phyloP scores from a whole-genome alignment of 2,329 filamentous ascomycete genomes.

The Phialophora verrucosa region DNA sequence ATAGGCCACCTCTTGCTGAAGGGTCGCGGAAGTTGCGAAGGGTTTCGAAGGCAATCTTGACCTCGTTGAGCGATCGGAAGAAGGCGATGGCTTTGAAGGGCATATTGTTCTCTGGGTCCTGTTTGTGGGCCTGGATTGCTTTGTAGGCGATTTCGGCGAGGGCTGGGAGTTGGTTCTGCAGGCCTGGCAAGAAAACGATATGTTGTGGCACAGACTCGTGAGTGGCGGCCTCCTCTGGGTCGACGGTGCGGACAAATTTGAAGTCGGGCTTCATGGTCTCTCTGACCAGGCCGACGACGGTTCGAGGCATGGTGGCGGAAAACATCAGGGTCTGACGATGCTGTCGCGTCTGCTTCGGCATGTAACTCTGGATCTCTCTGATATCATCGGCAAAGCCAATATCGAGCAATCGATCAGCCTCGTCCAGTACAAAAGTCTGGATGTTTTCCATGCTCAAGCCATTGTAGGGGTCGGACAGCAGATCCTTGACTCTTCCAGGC shows the following conservation, averaged over 20 bases:
- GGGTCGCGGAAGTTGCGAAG: conserved; percentile 61
- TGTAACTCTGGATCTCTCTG: conserved; percentile 56
- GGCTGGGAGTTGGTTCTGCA: conserved; percentile 77
- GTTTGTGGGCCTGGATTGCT: conserved; percentile 47
- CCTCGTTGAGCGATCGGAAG: conserved; percentile 79
- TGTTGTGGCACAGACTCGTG: conserved; percentile 83
- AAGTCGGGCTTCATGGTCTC: conserved; percentile 80
- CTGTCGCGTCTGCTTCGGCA: conserved; percentile 58
- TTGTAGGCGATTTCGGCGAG: conserved; percentile 77
- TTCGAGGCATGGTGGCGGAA: conserved; percentile 86
- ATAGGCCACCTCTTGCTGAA: conserved; percentile 37
- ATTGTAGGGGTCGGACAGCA: conserved; percentile 50
- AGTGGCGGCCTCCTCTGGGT: conserved; percentile 79
- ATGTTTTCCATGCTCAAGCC: conserved; percentile 55
- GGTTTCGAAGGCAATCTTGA: conserved; percentile 67
- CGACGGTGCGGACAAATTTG: conserved; percentile 88
- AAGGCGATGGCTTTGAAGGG: conserved; percentile 98
- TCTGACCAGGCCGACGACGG: conserved; percentile 80
- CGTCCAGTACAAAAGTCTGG: conserved; percentile 59
- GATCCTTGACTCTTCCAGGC: conserved; percentile 56
- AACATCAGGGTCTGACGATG: conserved; percentile 91
- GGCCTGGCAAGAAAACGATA: conserved; percentile 68
- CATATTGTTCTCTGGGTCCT: conserved; percentile 47
- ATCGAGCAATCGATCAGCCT: conserved; percentile 71
- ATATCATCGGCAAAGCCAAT: conserved; percentile 63